phyloP scores from a whole-genome alignment of 176 grass and related monocot genomes.

The Cenchrus fungigraminus region DNA sequence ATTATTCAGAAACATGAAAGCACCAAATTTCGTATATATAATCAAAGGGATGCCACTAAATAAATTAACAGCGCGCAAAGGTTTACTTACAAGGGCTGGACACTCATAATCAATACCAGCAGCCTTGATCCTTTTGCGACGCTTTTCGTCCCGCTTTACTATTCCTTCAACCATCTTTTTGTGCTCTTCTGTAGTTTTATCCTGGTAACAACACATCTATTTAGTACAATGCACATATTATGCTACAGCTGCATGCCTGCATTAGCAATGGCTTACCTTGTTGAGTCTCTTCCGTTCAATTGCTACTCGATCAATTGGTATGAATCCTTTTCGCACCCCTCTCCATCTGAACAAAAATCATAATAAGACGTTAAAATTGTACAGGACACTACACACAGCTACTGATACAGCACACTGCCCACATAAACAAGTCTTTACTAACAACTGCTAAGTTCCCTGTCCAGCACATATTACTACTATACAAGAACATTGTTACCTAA shows the following conservation, averaged over 20 bases:
- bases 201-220: constrained; percentile 47
- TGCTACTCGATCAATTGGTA: constrained; percentile 58
- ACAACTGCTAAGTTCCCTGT: neutral
- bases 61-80: neutral
- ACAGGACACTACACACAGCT: neutral
- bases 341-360: constrained; percentile 67
- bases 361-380: constrained; percentile 15
- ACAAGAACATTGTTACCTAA: neutral
- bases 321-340: constrained; percentile 50
- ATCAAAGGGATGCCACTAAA: neutral
- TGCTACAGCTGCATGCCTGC: neutral
- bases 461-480: neutral
- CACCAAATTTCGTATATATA: too few relatives aligned
- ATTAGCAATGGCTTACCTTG: constrained; percentile 60
- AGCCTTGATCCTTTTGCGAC: constrained; percentile 77
- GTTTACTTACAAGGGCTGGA: constrained; percentile 82
- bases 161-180: constrained; percentile 73
- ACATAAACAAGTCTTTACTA: neutral
- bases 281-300: constrained; percentile 65
- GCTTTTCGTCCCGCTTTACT: constrained; percentile 73
- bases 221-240: neutral
- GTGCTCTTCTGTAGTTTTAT: constrained; percentile 74
- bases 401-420: neutral
- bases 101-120: constrained; percentile 86
- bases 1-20: too few relatives aligned